Evolutionary conservation across 202 grass and related monocot genomes (phyloP), one percentile per base, ranked within the genome.

Genomic region (Zizania palustris): DNA sequence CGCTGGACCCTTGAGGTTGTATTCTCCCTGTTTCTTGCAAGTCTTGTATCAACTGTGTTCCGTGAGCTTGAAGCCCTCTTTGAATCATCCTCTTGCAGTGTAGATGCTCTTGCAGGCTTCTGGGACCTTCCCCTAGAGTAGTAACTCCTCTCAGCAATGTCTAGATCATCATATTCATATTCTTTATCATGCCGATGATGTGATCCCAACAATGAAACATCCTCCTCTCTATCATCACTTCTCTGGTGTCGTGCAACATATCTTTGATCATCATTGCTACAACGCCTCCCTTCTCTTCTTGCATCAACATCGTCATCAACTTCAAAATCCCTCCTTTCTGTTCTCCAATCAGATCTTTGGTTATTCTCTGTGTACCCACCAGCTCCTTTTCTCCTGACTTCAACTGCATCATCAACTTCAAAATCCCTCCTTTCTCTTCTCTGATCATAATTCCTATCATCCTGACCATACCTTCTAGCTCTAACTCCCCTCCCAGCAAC

Each of bases 361-460:
- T 13, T 34, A 80, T 80, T 76, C 56, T 84, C 75, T 18, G 40
- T 63, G 61, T 80, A 58, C 48, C 34, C 79, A 50, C 16, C 39
- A 80, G 63, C 3, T 39, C 66, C 34, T 18, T n/a, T n/a, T 71
- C 57, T 79, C 60, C 80, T 76, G 48, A 78, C 60, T 74, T 82
- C 79, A 71, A 38, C 43, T 42, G 41, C 39, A 56, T 82, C 71
- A 40, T 85, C 85, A 85, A 22, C 85, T 76, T 82, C 78, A 61
- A 63, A 88, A 60, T 76, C 51, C 60, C 37, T 71, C 59, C 69
- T 80, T 64, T 76, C 80, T 66, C 73, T 85, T 80, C 35, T 82
- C 18, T 9, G 42, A n/a, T 76, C 81, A 66, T 71, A 80, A 39
- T 44, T 69, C 76, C 76, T 80, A 35, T 45, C 65, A 80, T 76